A percentile compares a stretch with the other conserved stretches of the same genome.
Conservation (phyloP, 2,329 filamentous ascomycete species). For the Alternaria sp. region DNA sequence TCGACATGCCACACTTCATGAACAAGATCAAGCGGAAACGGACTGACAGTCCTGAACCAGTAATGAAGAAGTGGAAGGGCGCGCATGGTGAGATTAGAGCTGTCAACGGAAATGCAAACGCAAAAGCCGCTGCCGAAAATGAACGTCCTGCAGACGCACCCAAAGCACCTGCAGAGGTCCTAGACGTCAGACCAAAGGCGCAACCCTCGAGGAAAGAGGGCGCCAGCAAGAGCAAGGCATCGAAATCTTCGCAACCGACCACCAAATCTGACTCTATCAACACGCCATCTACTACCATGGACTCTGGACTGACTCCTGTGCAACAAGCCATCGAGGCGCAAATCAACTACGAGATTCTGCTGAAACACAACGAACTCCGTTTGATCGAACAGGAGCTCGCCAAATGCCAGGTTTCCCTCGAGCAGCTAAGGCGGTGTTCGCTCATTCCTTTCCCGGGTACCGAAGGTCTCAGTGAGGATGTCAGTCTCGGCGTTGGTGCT, state of each 20-base stretch:
- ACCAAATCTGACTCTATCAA: conserved; percentile 34
- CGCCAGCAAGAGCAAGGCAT: conserved; percentile 39
- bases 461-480: conserved; percentile 70
- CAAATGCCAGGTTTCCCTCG: conserved; percentile 91
- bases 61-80: conserved; percentile 52
- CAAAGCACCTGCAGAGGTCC: conserved; percentile 28
- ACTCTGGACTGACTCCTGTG: conserved; percentile 57
- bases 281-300: conserved; percentile 36
- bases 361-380: conserved; percentile 94
- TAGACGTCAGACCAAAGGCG: conserved; percentile 39
- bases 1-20: conserved; percentile 56
- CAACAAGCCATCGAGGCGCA: conserved; percentile 82
- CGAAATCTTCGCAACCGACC: conserved; percentile 32
- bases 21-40: conserved; percentile 68
- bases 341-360: conserved; percentile 87
- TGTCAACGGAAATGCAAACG: conserved; percentile 18
- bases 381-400: conserved; percentile 95
- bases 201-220: conserved; percentile 43
- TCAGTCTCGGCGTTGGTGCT: conserved; percentile 77
- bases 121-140: conserved; percentile 25
- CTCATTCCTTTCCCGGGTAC: conserved; percentile 87
- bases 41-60: conserved; percentile 58
- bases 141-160: conserved; percentile 26
- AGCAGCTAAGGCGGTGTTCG: conserved; percentile 91
- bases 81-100: conserved; percentile 44